Evolutionary conservation across 108 stramenopile genomes (phyloP).

Genomic region (Skeletonema grethae): DNA sequence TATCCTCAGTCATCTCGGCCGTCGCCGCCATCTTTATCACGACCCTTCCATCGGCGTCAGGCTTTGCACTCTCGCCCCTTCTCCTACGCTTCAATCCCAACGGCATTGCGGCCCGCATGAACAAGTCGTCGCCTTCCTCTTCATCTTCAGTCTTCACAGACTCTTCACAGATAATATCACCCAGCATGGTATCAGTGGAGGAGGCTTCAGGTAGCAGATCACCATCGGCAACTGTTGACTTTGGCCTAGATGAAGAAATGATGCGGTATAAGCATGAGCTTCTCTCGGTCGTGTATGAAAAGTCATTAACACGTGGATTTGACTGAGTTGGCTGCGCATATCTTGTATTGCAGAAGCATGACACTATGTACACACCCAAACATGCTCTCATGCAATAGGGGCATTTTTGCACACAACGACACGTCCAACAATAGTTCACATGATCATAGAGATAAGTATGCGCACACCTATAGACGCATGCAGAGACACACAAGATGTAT

Average conservation of each 20-base stretch:
- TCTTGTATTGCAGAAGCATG: background rate
- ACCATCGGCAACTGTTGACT: background rate
- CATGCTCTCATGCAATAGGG: too few relatives aligned
- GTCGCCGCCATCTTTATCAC: background rate
- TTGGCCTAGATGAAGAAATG: background rate
- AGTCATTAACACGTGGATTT: background rate
- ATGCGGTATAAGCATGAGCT: slow-evolving; percentile 2
- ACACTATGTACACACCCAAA: too few relatives aligned
- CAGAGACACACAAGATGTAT: too few relatives aligned
- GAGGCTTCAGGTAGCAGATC: background rate
- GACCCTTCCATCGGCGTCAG: background rate
- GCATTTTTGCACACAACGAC: background rate
- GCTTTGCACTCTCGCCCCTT: background rate
- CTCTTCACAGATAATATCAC: background rate
- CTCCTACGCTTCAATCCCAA: background rate
- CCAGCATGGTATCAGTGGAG: background rate
- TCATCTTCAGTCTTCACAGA: background rate
- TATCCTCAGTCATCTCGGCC: background rate
- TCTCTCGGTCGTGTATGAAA: slow-evolving; percentile 1
- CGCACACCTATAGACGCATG: too few relatives aligned
- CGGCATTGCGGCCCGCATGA: background rate
- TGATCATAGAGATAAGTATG: too few relatives aligned
- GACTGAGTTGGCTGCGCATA: background rate
- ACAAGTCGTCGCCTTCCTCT: background rate
- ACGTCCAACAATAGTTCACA: too few relatives aligned